Conservation (phyloP, 306 rosid species). For the Begonia fuchsioides region DNA sequence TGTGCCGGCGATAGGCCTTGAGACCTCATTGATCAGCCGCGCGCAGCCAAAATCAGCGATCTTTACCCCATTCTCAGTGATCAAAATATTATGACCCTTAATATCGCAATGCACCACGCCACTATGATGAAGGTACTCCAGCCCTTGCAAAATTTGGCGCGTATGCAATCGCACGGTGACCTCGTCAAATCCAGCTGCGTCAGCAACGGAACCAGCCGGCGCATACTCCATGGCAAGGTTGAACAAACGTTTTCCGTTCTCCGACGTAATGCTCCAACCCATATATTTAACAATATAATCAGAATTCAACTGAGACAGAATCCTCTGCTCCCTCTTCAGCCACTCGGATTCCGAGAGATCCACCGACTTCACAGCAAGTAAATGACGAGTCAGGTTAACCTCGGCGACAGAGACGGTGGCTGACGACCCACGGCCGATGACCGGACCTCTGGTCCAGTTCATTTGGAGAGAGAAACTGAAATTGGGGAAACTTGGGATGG, state of each 20-base stretch:
- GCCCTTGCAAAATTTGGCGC: constrained; percentile 43
- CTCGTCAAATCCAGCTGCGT: constrained; percentile 36
- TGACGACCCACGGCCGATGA: constrained; percentile 67
- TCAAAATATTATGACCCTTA: constrained; percentile 52
- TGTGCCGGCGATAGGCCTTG: constrained; percentile 32
- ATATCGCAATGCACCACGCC: constrained; percentile 89
- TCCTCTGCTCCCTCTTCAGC: constrained; percentile 36
- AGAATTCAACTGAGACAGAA: constrained; percentile 36
- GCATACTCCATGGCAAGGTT: constrained; percentile 71
- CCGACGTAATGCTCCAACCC: constrained; percentile 45
- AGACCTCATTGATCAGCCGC: constrained; percentile 13
- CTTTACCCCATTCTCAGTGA: constrained; percentile 39
- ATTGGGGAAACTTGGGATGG: no score
- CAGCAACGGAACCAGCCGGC: constrained; percentile 42
- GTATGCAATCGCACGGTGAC: constrained; percentile 18
- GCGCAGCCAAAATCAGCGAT: constrained; percentile 87
- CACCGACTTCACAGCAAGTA: constrained; percentile 48
- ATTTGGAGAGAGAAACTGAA: constrained; percentile 15
- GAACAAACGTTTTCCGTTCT: constrained; percentile 35
- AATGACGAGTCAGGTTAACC: constrained; percentile 13
- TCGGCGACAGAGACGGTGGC: constrained; percentile 50
- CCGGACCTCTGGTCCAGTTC: constrained; percentile 61
- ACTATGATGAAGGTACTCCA: constrained; percentile 39
- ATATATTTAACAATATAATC: constrained; percentile 36
- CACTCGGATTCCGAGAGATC: constrained; percentile 35